Conservation (phyloP, 495 filamentous ascomycete species). For the Xylaria telfairii region DNA sequence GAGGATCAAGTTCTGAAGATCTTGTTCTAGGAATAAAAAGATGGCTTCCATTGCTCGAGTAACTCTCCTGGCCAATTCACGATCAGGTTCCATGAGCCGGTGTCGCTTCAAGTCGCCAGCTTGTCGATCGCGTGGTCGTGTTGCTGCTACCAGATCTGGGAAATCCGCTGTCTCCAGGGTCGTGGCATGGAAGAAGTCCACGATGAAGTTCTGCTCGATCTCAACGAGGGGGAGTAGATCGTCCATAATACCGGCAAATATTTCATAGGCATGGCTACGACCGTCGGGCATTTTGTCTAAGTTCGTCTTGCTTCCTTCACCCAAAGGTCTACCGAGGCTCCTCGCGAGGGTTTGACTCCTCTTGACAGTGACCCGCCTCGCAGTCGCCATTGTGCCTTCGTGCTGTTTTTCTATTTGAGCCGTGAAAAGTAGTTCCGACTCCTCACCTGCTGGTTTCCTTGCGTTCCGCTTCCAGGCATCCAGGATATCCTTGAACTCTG, state of each 20-base stretch:
- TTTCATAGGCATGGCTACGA: slow-evolving; percentile 76
- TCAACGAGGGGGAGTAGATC: slow-evolving; percentile 80
- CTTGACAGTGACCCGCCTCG: slow-evolving; percentile 91
- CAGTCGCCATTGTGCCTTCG: slow-evolving; percentile 74
- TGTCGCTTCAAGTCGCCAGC: slow-evolving; percentile 73
- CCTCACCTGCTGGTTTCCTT: slow-evolving; percentile 80
- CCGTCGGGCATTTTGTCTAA: slow-evolving; percentile 70
- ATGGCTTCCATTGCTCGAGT: slow-evolving; percentile 85
- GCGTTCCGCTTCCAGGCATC: slow-evolving; percentile 83
- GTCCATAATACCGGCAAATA: slow-evolving; percentile 78
- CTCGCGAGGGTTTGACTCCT: slow-evolving; percentile 80
- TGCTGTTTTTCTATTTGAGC: slow-evolving; percentile 83
- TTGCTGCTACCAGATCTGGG: slow-evolving; percentile 71
- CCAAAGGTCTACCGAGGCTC: slow-evolving; percentile 71
- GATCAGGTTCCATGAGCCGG: slow-evolving; percentile 81
- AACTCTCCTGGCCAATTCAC: slow-evolving; percentile 78
- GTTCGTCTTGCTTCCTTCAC: slow-evolving; percentile 63
- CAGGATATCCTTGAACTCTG: slow-evolving; percentile 80
- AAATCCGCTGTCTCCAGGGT: slow-evolving; percentile 81
- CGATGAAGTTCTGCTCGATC: slow-evolving; percentile 92
- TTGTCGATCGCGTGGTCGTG: slow-evolving; percentile 68
- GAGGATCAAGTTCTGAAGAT: slow-evolving; percentile 80
- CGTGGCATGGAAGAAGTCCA: slow-evolving; percentile 90
- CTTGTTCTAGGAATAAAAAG: slow-evolving; percentile 78
- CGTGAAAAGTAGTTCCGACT: slow-evolving; percentile 86